Evolutionary conservation across 768 basidiomycete species (phyloP).

Genomic region (Amanita subjunquillea): DNA sequence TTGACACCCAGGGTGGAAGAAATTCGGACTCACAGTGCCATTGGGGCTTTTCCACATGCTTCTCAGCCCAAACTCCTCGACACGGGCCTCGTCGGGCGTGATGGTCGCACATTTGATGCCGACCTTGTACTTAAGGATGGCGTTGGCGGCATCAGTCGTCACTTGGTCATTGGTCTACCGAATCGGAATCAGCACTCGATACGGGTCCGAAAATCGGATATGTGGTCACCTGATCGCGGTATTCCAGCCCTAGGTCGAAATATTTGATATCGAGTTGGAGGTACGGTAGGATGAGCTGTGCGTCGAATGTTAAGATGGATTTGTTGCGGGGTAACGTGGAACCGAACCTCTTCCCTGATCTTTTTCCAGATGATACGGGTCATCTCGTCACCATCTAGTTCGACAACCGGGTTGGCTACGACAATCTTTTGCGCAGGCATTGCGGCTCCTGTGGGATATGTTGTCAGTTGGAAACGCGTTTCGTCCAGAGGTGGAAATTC

Average conservation of each 20-base stretch:
- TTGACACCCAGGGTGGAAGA: neutral
- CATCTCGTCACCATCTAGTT: conserved; percentile 98
- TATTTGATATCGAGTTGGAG: conserved; percentile 96
- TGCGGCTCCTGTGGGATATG: neutral
- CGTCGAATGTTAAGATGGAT: conserved; percentile 4
- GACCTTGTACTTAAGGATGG: conserved; percentile 89
- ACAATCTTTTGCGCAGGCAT: conserved; percentile 51
- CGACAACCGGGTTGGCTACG: conserved; percentile 84
- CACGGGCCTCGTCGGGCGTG: conserved; percentile 94
- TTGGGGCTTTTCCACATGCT: conserved; percentile 99
- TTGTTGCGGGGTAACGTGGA: neutral
- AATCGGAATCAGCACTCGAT: neutral
- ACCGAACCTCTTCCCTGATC: conserved; percentile 81
- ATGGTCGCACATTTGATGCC: conserved; percentile 99
- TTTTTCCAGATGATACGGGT: conserved; percentile 99
- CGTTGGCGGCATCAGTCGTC: conserved; percentile 88
- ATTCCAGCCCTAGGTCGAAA: conserved; percentile 92
- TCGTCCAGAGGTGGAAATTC: no score
- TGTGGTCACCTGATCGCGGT: conserved; percentile 67
- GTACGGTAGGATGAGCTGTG: conserved; percentile 88
- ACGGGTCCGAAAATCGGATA: neutral
- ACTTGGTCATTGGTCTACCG: conserved; percentile 84
- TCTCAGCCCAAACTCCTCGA: conserved; percentile 95
- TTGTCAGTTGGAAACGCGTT: neutral
- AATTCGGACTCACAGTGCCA: conserved; percentile 57